These are phyloP conservation scores for Chytridiales sp. DNA, from an alignment of 371 early-diverging fungal species.

Conservation along the genomic window DNA sequence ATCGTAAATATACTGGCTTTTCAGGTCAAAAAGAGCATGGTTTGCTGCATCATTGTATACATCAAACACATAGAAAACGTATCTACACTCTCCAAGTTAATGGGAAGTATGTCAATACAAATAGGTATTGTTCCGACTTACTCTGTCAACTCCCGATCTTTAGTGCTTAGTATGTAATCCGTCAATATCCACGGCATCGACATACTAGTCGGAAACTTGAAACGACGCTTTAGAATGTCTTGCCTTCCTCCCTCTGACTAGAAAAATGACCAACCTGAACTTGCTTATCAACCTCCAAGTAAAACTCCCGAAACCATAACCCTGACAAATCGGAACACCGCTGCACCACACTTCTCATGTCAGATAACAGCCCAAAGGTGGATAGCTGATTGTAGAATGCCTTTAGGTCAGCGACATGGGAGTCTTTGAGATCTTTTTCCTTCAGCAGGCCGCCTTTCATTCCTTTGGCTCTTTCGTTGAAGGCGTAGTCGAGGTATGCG, in stretches of 20 bases:
- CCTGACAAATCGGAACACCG: conserved; percentile 42
- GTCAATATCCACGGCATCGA: conserved; percentile 59
- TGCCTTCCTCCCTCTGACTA: neutral
- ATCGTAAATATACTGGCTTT: conserved; percentile 46
- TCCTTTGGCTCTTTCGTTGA: conserved; percentile 47
- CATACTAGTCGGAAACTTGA: conserved; percentile 54
- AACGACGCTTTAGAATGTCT: neutral
- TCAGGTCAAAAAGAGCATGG: conserved; percentile 36
- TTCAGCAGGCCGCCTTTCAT: conserved; percentile 52
- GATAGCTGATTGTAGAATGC: conserved; percentile 33
- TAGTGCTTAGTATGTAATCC: conserved; percentile 38
- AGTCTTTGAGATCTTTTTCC: conserved; percentile 52
- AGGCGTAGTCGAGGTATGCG: conserved; percentile 31
- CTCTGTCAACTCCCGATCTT: conserved; percentile 35
- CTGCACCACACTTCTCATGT: too few species aligned
- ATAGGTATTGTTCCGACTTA: too few species aligned
- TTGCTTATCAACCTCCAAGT: conserved; percentile 49
- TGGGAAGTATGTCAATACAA: neutral
- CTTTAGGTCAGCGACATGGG: conserved; percentile 43
- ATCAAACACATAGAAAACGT: conserved; percentile 43
- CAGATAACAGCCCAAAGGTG: too few species aligned
- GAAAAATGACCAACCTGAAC: conserved; percentile 38
- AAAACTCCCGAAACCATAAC: conserved; percentile 60
- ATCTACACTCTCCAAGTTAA: conserved; percentile 18
- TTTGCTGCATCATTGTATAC: conserved; percentile 53